phyloP scores from a whole-genome alignment of 2,329 filamentous ascomycete genomes.

The Sclerotinia nivalis region DNA sequence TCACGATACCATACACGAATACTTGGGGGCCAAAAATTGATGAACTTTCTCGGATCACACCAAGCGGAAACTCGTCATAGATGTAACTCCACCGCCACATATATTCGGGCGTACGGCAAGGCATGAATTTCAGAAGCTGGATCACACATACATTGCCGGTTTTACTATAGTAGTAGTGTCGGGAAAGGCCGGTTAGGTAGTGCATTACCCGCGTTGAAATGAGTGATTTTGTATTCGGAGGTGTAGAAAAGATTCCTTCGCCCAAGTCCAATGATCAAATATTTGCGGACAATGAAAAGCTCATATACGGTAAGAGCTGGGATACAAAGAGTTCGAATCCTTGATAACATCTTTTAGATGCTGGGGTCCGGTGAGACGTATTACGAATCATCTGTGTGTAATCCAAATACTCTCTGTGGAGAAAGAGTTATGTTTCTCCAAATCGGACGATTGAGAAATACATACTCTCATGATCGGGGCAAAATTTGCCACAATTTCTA shows the following conservation, averaged over 20 bases:
- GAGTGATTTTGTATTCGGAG: not conserved
- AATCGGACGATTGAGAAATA: not conserved
- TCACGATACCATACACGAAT: not conserved
- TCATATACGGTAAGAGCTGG: not conserved
- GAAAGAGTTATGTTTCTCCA: not conserved
- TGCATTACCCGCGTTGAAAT: not conserved
- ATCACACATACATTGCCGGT: slow-evolving; percentile 7
- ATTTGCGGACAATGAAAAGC: not conserved
- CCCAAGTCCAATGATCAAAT: not conserved
- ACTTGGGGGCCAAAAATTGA: not conserved
- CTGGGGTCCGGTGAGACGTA: not conserved
- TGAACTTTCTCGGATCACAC: not conserved
- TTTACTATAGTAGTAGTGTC: slow-evolving; percentile 1
- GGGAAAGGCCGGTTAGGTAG: not conserved
- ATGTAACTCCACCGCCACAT: not conserved
- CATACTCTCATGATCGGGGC: not conserved
- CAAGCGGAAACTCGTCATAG: not conserved
- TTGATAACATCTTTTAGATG: not conserved
- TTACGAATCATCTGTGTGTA: not conserved
- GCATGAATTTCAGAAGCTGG: not conserved
- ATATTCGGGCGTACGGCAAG: not conserved
- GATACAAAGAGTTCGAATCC: not conserved
- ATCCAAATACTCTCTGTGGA: not conserved
- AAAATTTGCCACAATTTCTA: not conserved
- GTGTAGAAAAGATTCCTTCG: not conserved